Evolutionary conservation across 257 asterid genomes (phyloP), one percentile per base, ranked within the genome.

Genomic region (Primulina eburnea): DNA sequence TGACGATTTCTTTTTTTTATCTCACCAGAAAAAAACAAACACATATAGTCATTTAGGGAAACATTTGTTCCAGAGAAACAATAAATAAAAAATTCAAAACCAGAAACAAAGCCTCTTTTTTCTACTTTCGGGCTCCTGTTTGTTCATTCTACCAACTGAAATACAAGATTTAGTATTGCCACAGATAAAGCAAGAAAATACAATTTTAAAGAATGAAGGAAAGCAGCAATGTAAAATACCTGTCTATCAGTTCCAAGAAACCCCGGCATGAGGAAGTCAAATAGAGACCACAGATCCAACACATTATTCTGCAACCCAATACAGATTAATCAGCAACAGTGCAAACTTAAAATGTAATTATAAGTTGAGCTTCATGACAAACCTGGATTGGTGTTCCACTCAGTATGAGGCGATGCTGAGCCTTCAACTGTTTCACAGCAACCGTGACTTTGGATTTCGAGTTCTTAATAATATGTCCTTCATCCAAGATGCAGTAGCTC

Each of bases 361-460:
- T 66, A 78, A 76, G 60, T 63, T 68, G 61, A 75, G 66, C 68
- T 47, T 35, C 65, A 64, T 33, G 34, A 78, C 74, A 69, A 66
- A 94, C 99, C 99, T 94, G 99, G 65, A 94, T 94, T 33, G 99
- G 99, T 60, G 99, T 94, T 74, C 99, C 99, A 82, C 99, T 94
- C 76, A 94, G 69, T 81, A 94, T 84, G 77, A 94, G 97, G 73
- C 99, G 97, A 78, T 94, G 99, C 85, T 83, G 89, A 66, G 97
- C 91, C 81, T 85, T 94, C 81, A 94, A 81, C 63, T 87, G 97
- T 84, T 94, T 94, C 74, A 94, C 97, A 69, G 99, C 97, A 78
- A 70, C 66, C 10, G 99, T 94, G 64, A 94, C 92, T 81, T 94
- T 94, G 55, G 99, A 94, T 84, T 89, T 91, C 6, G 96, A 74